Base-by-base conservation (phyloP, 768 basidiomycete genomes). In the Pleurotus eryngii region DNA sequence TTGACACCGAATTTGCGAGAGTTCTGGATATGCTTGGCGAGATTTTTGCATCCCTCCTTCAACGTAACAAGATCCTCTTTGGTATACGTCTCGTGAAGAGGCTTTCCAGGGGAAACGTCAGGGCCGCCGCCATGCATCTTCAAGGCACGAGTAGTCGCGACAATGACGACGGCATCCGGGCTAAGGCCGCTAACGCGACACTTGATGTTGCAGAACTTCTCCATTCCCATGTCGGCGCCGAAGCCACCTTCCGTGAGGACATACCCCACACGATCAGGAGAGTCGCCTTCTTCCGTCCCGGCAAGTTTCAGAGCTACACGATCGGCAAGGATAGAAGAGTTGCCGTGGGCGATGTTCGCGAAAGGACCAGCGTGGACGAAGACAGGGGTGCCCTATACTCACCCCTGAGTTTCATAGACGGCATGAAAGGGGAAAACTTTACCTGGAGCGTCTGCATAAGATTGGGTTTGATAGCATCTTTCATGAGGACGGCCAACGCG, bases 91-190 rank as follows among this genome's bases (percentile, higher is more conserved):
- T 92, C 92, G 62, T 90, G 89, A 42, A 98, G 82, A 20, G 95
- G 83, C 71, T 97, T 98, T 50, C 96, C 96, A 24, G 96, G 96
- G 2, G 91, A 90, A 54, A 98, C 95, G 22, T 97, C 95, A 4
- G 96, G 96, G 58, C 91, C 97, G 59, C 96, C 96, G 43, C 96
- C 96, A 69, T 99, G 96, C 96, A 99, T 99, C 82, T 98, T 99
- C 60, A 99, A 77, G 18, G 96, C 96, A 62, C 96, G 90, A 26
- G 96, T 95, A 3, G 96, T 99, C 5, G 96, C 97, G 54, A 99
- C 96, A 65, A 99, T 90, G 63, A 99, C 85, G 38, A 89, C 89
- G 3, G 94, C 96, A 72, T 99, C 92, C 7, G 97, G 97, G 57
- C 79, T 89, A 67, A 98, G 82, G 48, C 95, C 96, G 60, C 92